phyloP scores from a whole-genome alignment of 1,284 basidiomycete genomes.

The Ustilago vetiveriae region DNA sequence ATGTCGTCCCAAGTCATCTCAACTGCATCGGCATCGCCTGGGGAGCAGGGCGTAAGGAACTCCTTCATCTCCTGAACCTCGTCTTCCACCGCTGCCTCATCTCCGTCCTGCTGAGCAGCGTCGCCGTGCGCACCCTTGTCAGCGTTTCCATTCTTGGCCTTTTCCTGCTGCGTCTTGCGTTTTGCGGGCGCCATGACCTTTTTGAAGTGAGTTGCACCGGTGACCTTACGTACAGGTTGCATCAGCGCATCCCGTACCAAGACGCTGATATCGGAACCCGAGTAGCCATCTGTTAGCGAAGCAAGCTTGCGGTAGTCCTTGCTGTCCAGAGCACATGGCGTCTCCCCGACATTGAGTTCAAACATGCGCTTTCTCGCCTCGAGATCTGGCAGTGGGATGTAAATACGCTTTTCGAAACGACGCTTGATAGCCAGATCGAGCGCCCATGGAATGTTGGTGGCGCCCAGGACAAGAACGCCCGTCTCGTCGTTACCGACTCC shows the following conservation, averaged over 20 bases:
- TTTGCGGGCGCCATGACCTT: constrained; percentile 67
- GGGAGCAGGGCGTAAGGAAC: constrained; percentile 87
- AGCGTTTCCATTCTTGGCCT: constrained; percentile 38
- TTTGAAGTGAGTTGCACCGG: constrained; percentile 95
- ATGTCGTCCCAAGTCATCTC: constrained; percentile 96
- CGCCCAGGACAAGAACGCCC: constrained; percentile 96
- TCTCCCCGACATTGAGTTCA: constrained; percentile 91
- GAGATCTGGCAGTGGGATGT: constrained; percentile 93
- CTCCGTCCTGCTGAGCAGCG: constrained; percentile 37
- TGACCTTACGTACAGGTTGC: constrained; percentile 97
- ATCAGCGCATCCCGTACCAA: constrained; percentile 96
- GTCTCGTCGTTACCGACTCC: constrained; percentile 94
- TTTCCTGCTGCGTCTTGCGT: constrained; percentile 40
- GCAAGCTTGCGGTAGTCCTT: constrained; percentile 86
- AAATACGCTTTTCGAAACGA: constrained; percentile 97
- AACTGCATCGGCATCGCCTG: constrained; percentile 83
- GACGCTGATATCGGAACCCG: constrained; percentile 94
- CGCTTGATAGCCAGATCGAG: constrained; percentile 97
- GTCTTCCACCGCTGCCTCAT: constrained; percentile 50
- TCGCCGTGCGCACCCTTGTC: constrained; percentile 41
- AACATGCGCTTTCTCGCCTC: constrained; percentile 97
- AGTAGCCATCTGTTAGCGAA: constrained; percentile 87
- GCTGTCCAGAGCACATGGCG: constrained; percentile 82
- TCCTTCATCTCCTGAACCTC: constrained; percentile 70
- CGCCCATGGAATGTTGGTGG: constrained; percentile 87